Evolutionary conservation across 768 basidiomycete species (phyloP).

Genomic region (Melanogaster broomeanus): DNA sequence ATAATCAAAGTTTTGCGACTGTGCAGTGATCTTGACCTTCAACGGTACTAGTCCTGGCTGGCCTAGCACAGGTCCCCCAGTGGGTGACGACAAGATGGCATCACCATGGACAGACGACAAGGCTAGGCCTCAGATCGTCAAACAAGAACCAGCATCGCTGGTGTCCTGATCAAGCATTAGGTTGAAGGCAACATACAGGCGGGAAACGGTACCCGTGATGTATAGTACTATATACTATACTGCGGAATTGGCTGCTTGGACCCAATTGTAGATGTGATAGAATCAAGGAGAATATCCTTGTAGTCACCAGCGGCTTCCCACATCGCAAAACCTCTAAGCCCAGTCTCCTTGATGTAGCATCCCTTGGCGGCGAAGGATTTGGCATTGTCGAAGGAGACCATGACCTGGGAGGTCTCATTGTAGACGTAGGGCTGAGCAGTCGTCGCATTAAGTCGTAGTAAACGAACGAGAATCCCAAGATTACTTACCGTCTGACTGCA

Average conservation of each 20-base stretch:
- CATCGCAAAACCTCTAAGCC: constrained; percentile 64
- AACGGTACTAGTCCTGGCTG: constrained; percentile 59
- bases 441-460: background rate
- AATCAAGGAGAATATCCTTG: constrained; percentile 59
- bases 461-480: background rate
- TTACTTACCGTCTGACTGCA: constrained; percentile 73
- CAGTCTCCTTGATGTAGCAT: constrained; percentile 50
- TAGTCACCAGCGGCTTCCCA: constrained; percentile 75
- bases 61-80: constrained; percentile 42
- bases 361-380: constrained; percentile 64
- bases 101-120: constrained; percentile 23
- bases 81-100: constrained; percentile 29
- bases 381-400: constrained; percentile 68
- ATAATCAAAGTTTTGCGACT: no score
- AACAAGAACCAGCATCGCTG: constrained; percentile 66
- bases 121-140: constrained; percentile 13
- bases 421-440: constrained; percentile 63
- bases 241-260: background rate
- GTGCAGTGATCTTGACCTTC: no score
- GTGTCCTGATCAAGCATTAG: constrained; percentile 83
- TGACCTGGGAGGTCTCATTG: constrained; percentile 51
- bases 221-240: no score
- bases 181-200: constrained; percentile 56
- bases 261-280: constrained; percentile 37
- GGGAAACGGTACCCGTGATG: constrained; percentile 10